These are phyloP conservation scores for Xylaria sp. DNA, from an alignment of 2,329 filamentous ascomycete species.

Conservation along the genomic window DNA sequence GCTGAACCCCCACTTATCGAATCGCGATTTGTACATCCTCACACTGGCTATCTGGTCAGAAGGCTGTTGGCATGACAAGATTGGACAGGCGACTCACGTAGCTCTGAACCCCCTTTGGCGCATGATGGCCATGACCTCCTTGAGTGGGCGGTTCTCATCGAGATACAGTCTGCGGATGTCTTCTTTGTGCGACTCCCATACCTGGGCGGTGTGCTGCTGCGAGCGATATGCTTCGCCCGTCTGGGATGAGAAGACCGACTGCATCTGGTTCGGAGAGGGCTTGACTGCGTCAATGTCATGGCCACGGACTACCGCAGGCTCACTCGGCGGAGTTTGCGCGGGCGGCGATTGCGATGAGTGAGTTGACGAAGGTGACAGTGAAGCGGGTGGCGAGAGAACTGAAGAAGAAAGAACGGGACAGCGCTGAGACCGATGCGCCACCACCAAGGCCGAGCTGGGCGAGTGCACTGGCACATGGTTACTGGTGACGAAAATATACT, in stretches of 20 bases:
- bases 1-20: conserved; percentile 60
- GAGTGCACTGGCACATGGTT: conserved; percentile 28
- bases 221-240: conserved; percentile 41
- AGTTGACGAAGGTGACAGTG: conserved; percentile 31
- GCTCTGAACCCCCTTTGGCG: conserved; percentile 55
- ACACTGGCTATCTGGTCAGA: conserved; percentile 45
- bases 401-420: conserved; percentile 28
- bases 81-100: conserved; percentile 45
- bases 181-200: conserved; percentile 54
- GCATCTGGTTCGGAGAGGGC: conserved; percentile 35
- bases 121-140: conserved; percentile 59
- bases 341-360: conserved; percentile 33
- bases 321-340: conserved; percentile 28
- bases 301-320: conserved; percentile 24
- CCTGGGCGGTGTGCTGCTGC: conserved; percentile 38
- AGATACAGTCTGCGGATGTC: conserved; percentile 54
- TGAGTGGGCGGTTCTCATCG: conserved; percentile 56
- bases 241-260: conserved; percentile 41
- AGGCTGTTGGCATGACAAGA: conserved; percentile 2
- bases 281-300: conserved; percentile 31
- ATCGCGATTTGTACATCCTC: conserved; percentile 62
- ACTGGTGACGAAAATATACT: conserved; percentile 35
- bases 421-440: conserved; percentile 33
- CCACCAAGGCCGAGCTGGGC: conserved; percentile 29
- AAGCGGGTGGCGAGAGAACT: conserved; percentile 24